phyloP scores from a whole-genome alignment of 352 stramenopile genomes.

The Phytophthora meadii region DNA sequence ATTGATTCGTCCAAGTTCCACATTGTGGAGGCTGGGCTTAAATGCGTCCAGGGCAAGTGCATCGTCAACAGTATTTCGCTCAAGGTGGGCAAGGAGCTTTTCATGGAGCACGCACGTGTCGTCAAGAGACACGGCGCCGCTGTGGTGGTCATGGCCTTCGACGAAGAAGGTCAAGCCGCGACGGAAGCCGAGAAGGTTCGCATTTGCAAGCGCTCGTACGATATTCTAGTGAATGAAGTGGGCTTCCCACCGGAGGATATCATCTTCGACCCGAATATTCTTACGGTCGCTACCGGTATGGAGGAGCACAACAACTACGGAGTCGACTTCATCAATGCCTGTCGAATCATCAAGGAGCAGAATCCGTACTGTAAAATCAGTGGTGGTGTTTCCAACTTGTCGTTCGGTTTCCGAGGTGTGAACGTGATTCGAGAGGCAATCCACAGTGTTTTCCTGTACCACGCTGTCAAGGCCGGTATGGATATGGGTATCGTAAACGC shows the following conservation, averaged over 20 bases:
- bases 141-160: constrained; percentile 98
- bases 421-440: constrained; percentile 98
- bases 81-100: constrained; percentile 97
- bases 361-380: constrained; percentile 97
- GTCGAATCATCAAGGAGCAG: constrained; percentile 94
- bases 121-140: constrained; percentile 96
- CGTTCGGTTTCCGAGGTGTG: constrained; percentile 97
- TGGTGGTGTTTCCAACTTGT: constrained; percentile 97
- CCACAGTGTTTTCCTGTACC: constrained; percentile 96
- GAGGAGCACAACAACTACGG: constrained; percentile 98
- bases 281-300: constrained; percentile 98
- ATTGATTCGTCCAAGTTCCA: constrained; percentile 98
- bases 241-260: constrained; percentile 97
- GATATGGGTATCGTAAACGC: constrained; percentile 99
- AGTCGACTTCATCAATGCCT: constrained; percentile 98
- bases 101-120: constrained; percentile 95
- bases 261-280: constrained; percentile 98
- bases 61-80: constrained; percentile 98
- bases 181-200: constrained; percentile 96
- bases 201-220: constrained; percentile 99
- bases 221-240: constrained; percentile 95
- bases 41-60: constrained; percentile 97
- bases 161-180: constrained; percentile 96
- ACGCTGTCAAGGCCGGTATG: constrained; percentile 97
- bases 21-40: constrained; percentile 96